These are phyloP conservation scores for Trichoderma oligosporum DNA, from an alignment of 2,329 filamentous ascomycete genomes.

Conservation along the genomic window DNA sequence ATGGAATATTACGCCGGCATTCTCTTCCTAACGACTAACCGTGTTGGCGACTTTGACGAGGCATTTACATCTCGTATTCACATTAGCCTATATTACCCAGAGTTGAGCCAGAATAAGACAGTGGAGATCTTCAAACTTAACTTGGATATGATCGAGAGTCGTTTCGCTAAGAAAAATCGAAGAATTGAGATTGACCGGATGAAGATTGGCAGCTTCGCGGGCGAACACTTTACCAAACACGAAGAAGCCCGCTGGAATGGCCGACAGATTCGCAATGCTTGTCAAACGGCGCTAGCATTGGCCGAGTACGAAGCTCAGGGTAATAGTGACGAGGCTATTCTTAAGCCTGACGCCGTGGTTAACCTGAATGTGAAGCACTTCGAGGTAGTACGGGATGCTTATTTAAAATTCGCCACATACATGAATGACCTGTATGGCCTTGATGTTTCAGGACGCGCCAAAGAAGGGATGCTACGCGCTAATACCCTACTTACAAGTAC, in stretches of 20 bases:
- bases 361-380: constrained; percentile 22
- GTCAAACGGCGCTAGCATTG: constrained; percentile 25
- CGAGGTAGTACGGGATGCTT: constrained; percentile 23
- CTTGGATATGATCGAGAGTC: constrained; percentile 23
- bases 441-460: not conserved
- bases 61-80: constrained; percentile 37
- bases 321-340: constrained; percentile 14
- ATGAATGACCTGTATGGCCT: constrained; percentile 17
- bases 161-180: not conserved
- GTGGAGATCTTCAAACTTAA: constrained; percentile 20
- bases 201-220: not conserved
- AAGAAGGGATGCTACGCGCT: not conserved
- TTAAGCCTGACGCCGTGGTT: constrained; percentile 18
- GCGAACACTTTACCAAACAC: not conserved
- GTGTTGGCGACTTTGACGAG: constrained; percentile 35
- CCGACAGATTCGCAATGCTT: constrained; percentile 22
- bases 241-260: constrained; percentile 18
- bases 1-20: constrained; percentile 37
- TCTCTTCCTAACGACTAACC: constrained; percentile 36
- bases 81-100: constrained; percentile 31
- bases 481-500: too few species aligned
- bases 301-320: constrained; percentile 34
- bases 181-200: not conserved
- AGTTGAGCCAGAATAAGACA: not conserved
- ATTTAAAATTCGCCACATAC: constrained; percentile 25